A percentile compares a stretch with the other conserved stretches of the same genome.
These are phyloP conservation scores for Epichloe aotearoae DNA, from an alignment of 2,329 filamentous ascomycete genomes.

Conservation along the genomic window DNA sequence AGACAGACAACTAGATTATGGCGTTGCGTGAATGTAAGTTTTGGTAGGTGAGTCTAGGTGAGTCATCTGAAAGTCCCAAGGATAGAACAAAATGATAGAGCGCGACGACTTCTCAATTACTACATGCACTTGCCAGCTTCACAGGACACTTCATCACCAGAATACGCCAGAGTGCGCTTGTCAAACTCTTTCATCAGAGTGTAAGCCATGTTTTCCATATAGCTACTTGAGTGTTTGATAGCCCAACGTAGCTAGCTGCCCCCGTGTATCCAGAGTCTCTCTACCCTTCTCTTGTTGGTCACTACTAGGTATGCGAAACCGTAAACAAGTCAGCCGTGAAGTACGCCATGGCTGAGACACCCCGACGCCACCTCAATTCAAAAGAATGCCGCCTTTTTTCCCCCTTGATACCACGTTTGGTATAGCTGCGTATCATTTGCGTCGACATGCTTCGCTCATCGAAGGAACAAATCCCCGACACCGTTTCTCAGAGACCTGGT, in stretches of 20 bases:
- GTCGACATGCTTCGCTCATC: slow-evolving; percentile 14
- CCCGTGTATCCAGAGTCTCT: slow-evolving; percentile 8
- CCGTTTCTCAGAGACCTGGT: slow-evolving; percentile 45
- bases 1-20: background rate
- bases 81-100: background rate
- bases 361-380: slow-evolving; percentile 2
- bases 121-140: no score
- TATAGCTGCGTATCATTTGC: background rate
- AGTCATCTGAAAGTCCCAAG: background rate
- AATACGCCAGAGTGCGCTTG: background rate
- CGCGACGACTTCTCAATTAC: no score
- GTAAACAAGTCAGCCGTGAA: background rate
- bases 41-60: no score
- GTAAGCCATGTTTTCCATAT: slow-evolving; percentile 2
- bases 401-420: background rate
- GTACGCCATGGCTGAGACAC: slow-evolving; percentile 1
- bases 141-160: no score
- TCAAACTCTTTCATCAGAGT: background rate
- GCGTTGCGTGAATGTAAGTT: no score
- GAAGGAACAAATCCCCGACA: slow-evolving; percentile 48
- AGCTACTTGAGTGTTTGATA: background rate
- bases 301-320: background rate
- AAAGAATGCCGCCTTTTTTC: background rate
- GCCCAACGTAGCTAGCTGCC: background rate
- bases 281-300: slow-evolving; percentile 5